Evolutionary conservation across 2,329 filamentous ascomycete genomes (phyloP), one percentile per base, ranked within the genome.

Genomic region (Thielaviopsis ethacetica): DNA sequence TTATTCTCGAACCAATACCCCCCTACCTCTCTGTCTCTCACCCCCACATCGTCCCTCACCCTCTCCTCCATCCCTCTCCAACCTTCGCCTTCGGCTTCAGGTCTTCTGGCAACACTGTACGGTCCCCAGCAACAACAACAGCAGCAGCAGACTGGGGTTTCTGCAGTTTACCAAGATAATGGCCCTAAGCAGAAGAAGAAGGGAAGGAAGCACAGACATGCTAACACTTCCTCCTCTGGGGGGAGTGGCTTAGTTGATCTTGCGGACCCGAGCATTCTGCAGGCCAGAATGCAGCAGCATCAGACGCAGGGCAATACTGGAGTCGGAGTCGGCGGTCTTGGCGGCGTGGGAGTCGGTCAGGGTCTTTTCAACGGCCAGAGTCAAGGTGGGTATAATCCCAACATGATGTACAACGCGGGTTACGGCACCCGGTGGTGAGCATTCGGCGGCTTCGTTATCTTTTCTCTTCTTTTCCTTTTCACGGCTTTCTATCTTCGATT

Each of bases 151-250:
- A 30, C 54, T 53, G 58, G 44, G 27, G 53, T 34, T 34, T 34
- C 86, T 78, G 88, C 86, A 78, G 82, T 83, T 76, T 89, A 88
- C 77, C 87, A 91, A 84, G 90, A 95, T 72, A 84, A 85, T 77
- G 86, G 86, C 77, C 85, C 88, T 77, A 94, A 95, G 85, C 90
- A 94, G 83, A 95, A 95, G 86, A 96, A 95, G 84, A 95, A 95
- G 89, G 90, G 90, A 80, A 96, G 95, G 84, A 96, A 96, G 89
- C 91, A 96, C 82, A 94, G 91, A 85, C 91, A 96, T 85, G 91
- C 90, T 93, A 95, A 96, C 89, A 96, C 91, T 91, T 95, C 91
- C 88, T 97, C 91, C 84, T 95, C 90, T 84, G 87, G 87, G 80
- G 91, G 90, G 83, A 88, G 89, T 88, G 91, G 88, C 80, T 84